Base-by-base conservation (phyloP, 768 basidiomycete genomes). In the Glaciozyma martinii region DNA sequence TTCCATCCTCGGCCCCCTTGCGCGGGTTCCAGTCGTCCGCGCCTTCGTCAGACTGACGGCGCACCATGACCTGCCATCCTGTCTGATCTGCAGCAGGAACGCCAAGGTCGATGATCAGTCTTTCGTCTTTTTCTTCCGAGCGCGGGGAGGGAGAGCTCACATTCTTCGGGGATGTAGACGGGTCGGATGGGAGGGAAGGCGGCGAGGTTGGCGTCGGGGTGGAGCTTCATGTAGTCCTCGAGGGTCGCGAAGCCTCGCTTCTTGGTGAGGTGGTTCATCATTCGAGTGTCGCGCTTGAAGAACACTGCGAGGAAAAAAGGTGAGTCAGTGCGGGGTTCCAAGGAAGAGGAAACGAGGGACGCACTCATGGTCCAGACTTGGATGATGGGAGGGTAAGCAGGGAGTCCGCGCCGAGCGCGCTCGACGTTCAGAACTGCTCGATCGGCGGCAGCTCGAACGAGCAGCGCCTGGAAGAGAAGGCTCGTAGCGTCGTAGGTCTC, bases 401-500 rank as follows among this genome's bases (percentile, higher is more conserved):
- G 6, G 16, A 60, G 19, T 15, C 63, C 61, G 2, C 8, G 6
- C 1, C 9, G 5, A 0, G 13, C 27, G 0, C 61, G 37, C 30
- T 32, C 33, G 2, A 19, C 40, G 55, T 65, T 68, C 42, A 56
- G 29, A n/a, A 21, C 13, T 13, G 23, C 37, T 12, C 53, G 37
- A 52, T 68, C 67, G 2, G 27, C 53, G 30, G 65, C 63, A 0
- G 62, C 63, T 5, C 63, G 56, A 2, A 49, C 25, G 25, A 65
- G 29, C 19, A 68, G 61, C 0, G 44, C 49, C 27, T 61, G 57
- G 25, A 68, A 32, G 6, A 68, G 42, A 3, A 68, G 40, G 8
- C 61, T 68, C 18, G 63, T 68, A 10, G 67, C 67, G 49, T 68
- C 67, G 49, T 59, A 68, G 4, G 58, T 56, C 46, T 68, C 67